A percentile compares a stretch with the other conserved stretches of the same genome.
These are phyloP conservation scores for Micromonas commoda DNA, from an alignment of 139 green algal species.

Conservation along the genomic window DNA sequence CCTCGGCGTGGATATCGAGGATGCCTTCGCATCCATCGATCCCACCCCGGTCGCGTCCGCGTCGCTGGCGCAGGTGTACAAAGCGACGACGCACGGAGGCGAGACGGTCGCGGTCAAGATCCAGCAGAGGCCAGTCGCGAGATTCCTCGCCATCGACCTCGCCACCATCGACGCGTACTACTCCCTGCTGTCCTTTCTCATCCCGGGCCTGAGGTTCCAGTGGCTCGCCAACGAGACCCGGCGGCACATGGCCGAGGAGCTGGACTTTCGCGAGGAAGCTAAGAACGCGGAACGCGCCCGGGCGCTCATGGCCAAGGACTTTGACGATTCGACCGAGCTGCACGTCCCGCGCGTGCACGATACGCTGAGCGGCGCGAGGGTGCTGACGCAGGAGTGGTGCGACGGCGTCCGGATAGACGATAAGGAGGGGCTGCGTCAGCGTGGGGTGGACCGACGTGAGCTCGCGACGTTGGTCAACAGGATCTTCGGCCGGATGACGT, in stretches of 20 bases:
- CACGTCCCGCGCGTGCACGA: constrained; percentile 20
- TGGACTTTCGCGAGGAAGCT: constrained; percentile 33
- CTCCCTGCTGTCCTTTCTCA: neutral
- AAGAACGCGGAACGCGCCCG: constrained; percentile 14
- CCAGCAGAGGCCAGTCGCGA: constrained; percentile 29
- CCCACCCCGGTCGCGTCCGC: constrained; percentile 22
- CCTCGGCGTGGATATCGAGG: neutral
- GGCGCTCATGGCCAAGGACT: constrained; percentile 10
- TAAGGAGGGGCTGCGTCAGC: neutral
- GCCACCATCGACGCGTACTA: constrained; percentile 28
- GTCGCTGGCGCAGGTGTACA: constrained; percentile 37
- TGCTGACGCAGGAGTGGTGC: constrained; percentile 37
- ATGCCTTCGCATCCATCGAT: constrained; percentile 24
- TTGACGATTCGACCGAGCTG: constrained; percentile 4
- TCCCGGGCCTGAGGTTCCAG: constrained; percentile 24
- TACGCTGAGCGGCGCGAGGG: constrained; percentile 21
- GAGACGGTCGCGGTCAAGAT: constrained; percentile 38
- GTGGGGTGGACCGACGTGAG: neutral
- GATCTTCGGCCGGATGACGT: constrained; percentile 37
- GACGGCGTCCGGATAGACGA: constrained; percentile 26
- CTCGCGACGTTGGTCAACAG: constrained; percentile 22
- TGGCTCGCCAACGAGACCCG: constrained; percentile 32
- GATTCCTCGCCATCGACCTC: constrained; percentile 24
- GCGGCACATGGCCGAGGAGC: constrained; percentile 31
- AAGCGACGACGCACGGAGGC: constrained; percentile 12